These are phyloP conservation scores for Nitzschia sp. DNA, from an alignment of 108 stramenopile genomes.

Conservation along the genomic window DNA sequence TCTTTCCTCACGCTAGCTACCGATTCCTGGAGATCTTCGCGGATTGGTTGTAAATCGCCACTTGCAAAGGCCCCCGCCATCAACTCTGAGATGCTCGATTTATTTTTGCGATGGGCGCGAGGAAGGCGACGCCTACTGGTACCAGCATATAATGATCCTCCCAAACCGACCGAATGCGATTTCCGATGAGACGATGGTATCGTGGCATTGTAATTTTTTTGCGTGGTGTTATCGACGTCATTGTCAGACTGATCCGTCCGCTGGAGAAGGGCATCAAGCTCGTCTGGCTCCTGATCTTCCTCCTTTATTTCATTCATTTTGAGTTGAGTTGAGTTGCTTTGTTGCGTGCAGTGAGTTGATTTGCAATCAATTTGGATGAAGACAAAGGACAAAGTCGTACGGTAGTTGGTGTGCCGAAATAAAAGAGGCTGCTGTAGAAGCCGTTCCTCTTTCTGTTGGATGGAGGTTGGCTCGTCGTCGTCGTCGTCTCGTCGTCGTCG, in stretches of 20 bases:
- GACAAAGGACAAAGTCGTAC: too few species aligned
- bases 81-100: constrained; percentile 11
- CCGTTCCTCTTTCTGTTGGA: too few species aligned
- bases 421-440: too few species aligned
- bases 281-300: constrained; percentile 9
- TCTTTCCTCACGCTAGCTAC: neutral
- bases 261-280: constrained; percentile 13
- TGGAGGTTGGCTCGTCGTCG: too few species aligned
- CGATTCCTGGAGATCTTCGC: constrained; percentile 21
- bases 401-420: too few species aligned
- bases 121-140: neutral
- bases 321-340: too few species aligned
- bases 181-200: constrained; percentile 3
- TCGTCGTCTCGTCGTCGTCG: too few species aligned
- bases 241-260: neutral
- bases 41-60: constrained; percentile 12
- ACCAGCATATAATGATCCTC: neutral
- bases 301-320: neutral
- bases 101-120: constrained; percentile 14
- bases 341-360: too few species aligned
- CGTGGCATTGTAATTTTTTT: neutral
- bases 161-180: constrained; percentile 3
- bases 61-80: constrained; percentile 3
- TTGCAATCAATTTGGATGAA: too few species aligned
- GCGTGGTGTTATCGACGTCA: neutral